phyloP scores from a whole-genome alignment of 352 stramenopile species.

The Phytophthora sojae region DNA sequence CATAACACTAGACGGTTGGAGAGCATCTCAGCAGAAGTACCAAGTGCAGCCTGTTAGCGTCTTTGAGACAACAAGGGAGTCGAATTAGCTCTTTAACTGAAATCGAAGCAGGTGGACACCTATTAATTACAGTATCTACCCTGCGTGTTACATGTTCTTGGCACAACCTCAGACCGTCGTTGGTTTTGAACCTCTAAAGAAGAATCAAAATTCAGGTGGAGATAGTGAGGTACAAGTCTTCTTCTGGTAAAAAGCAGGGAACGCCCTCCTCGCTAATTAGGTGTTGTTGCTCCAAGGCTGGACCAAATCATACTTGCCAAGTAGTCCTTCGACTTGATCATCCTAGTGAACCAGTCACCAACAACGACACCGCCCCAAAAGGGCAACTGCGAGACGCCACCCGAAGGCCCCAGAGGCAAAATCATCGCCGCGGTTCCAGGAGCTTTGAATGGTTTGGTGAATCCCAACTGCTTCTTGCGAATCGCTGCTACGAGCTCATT shows the following conservation, averaged over 20 bases:
- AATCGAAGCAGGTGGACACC: too few relatives aligned
- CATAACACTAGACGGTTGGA: not conserved
- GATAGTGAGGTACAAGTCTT: too few relatives aligned
- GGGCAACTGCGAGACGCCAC: constrained; percentile 46
- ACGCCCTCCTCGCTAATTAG: constrained; percentile 16
- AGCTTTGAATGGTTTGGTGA: constrained; percentile 34
- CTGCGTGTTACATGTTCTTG: too few relatives aligned
- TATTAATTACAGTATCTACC: too few relatives aligned
- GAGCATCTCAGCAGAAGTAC: constrained; percentile 1
- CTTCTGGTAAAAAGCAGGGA: too few relatives aligned
- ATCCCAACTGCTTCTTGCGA: constrained; percentile 24
- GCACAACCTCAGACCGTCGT: too few relatives aligned
- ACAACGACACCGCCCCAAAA: constrained; percentile 40
- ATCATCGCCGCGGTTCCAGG: constrained; percentile 34
- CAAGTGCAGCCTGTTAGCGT: not conserved
- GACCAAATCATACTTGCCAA: constrained; percentile 32
- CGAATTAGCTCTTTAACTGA: not conserved
- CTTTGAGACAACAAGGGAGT: not conserved
- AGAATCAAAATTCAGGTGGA: too few relatives aligned
- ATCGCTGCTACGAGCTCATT: constrained; percentile 28
- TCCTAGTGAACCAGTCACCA: constrained; percentile 37
- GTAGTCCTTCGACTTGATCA: constrained; percentile 45
- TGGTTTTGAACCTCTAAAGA: too few relatives aligned
- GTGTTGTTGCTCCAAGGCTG: constrained; percentile 13
- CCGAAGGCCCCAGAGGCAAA: constrained; percentile 42